Evolutionary conservation across 768 basidiomycete genomes (phyloP).

Genomic region (Kwoniella shandongensis): DNA sequence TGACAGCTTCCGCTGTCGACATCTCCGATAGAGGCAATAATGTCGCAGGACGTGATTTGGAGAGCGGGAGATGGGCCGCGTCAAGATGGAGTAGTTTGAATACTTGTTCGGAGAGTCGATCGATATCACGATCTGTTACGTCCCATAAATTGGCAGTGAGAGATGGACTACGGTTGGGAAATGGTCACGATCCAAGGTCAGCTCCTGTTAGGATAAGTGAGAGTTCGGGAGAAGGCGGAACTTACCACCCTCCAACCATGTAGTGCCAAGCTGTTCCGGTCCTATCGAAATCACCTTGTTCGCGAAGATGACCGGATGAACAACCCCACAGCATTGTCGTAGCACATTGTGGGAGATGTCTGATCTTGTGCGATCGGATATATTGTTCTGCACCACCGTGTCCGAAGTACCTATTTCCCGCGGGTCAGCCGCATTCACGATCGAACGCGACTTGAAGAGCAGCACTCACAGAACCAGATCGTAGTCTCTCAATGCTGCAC

Average conservation of each 20-base stretch:
- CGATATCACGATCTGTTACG: constrained; percentile 95
- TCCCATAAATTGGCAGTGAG: constrained; percentile 96
- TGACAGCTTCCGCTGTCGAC: constrained; percentile 74
- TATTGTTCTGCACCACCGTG: constrained; percentile 97
- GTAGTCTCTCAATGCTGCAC: constrained; percentile 66
- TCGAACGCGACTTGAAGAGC: background rate
- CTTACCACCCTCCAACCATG: constrained; percentile 95
- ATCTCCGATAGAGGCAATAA: constrained; percentile 43
- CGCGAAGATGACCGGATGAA: constrained; percentile 81
- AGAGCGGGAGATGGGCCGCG: constrained; percentile 20
- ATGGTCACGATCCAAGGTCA: no score
- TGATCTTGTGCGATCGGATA: constrained; percentile 78
- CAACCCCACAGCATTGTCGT: constrained; percentile 98
- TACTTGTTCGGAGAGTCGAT: constrained; percentile 82
- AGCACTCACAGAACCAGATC: constrained; percentile 85
- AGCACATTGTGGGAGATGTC: constrained; percentile 79
- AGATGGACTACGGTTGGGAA: constrained; percentile 66
- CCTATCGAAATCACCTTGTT: constrained; percentile 93
- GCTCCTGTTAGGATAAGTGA: background rate
- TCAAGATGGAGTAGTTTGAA: constrained; percentile 69
- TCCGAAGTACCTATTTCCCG: constrained; percentile 76
- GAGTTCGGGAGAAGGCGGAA: constrained; percentile 25
- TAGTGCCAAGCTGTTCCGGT: constrained; percentile 91
- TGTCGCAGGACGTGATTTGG: constrained; percentile 4
- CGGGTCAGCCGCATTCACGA: background rate